Conservation (phyloP, 2,329 filamentous ascomycete species). For the Penicillium sp. region DNA sequence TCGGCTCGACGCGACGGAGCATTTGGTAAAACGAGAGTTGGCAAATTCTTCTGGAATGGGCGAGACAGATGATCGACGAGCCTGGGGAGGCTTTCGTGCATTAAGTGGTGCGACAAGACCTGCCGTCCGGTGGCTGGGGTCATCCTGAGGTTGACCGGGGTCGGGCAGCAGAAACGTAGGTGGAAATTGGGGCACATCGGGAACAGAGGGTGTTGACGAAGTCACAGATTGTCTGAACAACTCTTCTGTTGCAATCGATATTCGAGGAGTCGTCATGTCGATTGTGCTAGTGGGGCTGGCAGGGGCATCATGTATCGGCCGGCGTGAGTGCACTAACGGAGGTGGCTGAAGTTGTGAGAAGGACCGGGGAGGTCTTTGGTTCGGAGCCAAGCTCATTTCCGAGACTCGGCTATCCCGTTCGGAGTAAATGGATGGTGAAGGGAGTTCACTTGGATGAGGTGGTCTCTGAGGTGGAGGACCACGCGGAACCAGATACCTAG, state of each 20-base stretch:
- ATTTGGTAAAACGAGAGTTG: constrained; percentile 46
- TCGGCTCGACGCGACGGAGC: constrained; percentile 67
- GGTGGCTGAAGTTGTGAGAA: constrained; percentile 29
- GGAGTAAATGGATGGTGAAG: constrained; percentile 39
- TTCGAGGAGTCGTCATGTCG: constrained; percentile 24
- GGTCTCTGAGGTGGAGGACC: constrained; percentile 43
- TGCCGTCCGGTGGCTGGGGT: constrained; percentile 26
- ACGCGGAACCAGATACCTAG: constrained; percentile 25
- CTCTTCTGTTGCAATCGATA: constrained; percentile 30
- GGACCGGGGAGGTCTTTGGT: constrained; percentile 23
- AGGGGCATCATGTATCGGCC: constrained; percentile 15
- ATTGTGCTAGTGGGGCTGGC: constrained; percentile 22
- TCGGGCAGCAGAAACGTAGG: constrained; percentile 22
- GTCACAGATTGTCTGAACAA: constrained; percentile 27
- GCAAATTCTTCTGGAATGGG: constrained; percentile 72
- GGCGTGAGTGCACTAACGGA: constrained; percentile 16
- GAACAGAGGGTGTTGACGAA: constrained; percentile 31
- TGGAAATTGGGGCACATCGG: constrained; percentile 27
- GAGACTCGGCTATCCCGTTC: constrained; percentile 27
- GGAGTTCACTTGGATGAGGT: constrained; percentile 38
- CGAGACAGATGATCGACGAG: constrained; percentile 64
- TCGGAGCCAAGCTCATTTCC: constrained; percentile 23
- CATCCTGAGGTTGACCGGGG: constrained; percentile 16
- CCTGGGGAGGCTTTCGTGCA: constrained; percentile 48
- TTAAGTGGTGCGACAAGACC: constrained; percentile 34